Evolutionary conservation across 495 filamentous ascomycete species (phyloP).

Genomic region (Delitschia confertaspora): DNA sequence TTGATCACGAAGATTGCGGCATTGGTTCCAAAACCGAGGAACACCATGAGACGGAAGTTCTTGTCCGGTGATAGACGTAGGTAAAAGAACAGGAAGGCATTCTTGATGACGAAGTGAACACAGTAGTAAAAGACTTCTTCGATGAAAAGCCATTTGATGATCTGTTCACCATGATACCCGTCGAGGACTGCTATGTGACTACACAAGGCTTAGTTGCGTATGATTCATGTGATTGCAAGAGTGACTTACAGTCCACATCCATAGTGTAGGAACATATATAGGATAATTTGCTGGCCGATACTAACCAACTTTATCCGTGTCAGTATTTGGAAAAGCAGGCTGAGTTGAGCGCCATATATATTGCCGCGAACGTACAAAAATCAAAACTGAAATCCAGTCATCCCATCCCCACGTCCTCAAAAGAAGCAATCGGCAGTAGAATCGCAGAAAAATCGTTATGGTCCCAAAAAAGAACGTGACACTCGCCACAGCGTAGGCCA

Average conservation of each 20-base stretch:
- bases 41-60: constrained; percentile 3
- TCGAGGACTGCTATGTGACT: no score
- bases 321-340: background rate
- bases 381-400: constrained; percentile 4
- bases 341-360: background rate
- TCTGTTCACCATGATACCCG: background rate
- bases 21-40: constrained; percentile 2
- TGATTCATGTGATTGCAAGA: background rate
- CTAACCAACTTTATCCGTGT: constrained; percentile 3
- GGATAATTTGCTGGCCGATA: constrained; percentile 4
- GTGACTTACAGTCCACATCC: constrained; percentile 14
- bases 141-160: constrained; percentile 4
- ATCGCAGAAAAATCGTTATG: constrained; percentile 5
- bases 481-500: constrained; percentile 6
- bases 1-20: constrained; percentile 8
- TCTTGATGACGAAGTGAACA: constrained; percentile 13
- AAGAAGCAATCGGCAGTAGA: constrained; percentile 13
- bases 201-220: background rate
- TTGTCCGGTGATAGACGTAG: constrained; percentile 8
- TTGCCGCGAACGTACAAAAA: constrained; percentile 2
- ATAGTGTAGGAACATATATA: constrained; percentile 8
- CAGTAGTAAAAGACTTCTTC: constrained; percentile 14
- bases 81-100: constrained; percentile 17
- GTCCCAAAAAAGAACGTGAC: constrained; percentile 9
- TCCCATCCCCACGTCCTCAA: constrained; percentile 11